Base-by-base conservation (phyloP, 2,329 filamentous ascomycete species). In the Nigrospora oryzae region DNA sequence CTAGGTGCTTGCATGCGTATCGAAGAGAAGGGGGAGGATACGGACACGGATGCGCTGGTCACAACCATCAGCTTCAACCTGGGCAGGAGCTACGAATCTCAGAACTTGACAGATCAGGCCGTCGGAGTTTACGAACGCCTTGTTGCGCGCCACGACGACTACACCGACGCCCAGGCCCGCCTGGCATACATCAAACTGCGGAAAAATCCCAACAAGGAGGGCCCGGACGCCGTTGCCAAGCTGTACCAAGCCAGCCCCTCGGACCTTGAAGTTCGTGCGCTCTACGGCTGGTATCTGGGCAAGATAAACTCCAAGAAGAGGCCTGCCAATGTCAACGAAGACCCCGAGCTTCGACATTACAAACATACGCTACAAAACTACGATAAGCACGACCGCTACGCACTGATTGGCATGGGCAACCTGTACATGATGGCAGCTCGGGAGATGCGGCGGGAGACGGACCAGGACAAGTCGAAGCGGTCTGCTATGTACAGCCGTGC, bases 361-460 rank as follows among this genome's bases (percentile, higher is more conserved):
- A 98, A 97, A 68, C 89, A 96, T 63, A 97, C 91, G 0, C 71
- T 98, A 30, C 89, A 95, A 61, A 83, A 90, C 53, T 85, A 89
- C 61, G 91, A 98, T 69, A 98, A 97, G 73, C 93, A 98, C 61
- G 93, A 98, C 62, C 79, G 89, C n/a, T 98, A 98, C 63, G 89
- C 93, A 5, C 73, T 98, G 28, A 90, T 94, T 23, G 91, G 88
- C 13, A 97, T 98, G 91, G 93, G 93, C 36, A 98, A 98, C 61
- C 71, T 98, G 61, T 84, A 91, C 54, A 76, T 98, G 36, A 73
- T 84, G 53, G 82, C 88, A 49, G 93, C 93, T 11, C 82, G 93
- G 54, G 94, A 98, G 63, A 96, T 97, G 89, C 86, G 88, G 30
- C 82, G 90, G 42, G 87, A 93, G 49, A 86, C 86, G 0, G 93